Percentiles rank a stretch among this genome's conserved stretches.
These are phyloP conservation scores for Leptographium galeiforme DNA, from an alignment of 2,329 filamentous ascomycete genomes.

Conservation along the genomic window DNA sequence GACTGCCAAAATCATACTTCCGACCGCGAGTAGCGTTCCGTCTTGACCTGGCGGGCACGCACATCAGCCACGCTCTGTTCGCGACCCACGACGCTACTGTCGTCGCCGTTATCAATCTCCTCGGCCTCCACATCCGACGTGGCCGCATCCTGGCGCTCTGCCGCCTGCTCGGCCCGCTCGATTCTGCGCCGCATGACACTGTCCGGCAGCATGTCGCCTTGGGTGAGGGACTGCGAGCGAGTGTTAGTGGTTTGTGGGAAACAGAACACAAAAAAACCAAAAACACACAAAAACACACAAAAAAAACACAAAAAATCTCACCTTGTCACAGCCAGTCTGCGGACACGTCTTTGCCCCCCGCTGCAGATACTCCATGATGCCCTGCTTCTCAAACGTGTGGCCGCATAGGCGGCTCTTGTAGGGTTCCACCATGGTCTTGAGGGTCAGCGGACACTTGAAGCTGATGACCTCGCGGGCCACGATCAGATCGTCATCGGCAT, in stretches of 20 bases:
- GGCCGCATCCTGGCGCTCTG: conserved; percentile 27
- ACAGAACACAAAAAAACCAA: neutral
- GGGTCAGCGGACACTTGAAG: conserved; percentile 56
- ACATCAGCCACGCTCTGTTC: conserved; percentile 11
- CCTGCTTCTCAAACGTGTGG: conserved; percentile 57
- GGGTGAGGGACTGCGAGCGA: conserved; percentile 29
- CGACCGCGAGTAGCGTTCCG: conserved; percentile 10
- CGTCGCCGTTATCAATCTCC: conserved; percentile 19
- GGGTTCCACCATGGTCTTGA: conserved; percentile 51
- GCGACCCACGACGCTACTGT: neutral
- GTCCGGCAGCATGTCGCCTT: conserved; percentile 42
- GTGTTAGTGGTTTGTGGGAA: neutral
- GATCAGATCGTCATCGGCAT: conserved; percentile 58
- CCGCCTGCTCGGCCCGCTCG: conserved; percentile 34
- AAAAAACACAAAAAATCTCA: conserved; percentile 15
- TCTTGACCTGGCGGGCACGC: conserved; percentile 13
- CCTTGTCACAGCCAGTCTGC: conserved; percentile 48
- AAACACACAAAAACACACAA: neutral
- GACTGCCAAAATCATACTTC: conserved; percentile 1
- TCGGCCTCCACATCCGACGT: conserved; percentile 22
- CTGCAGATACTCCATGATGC: conserved; percentile 42
- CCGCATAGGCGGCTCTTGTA: conserved; percentile 54
- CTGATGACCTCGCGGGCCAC: conserved; percentile 50
- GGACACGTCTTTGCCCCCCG: conserved; percentile 40
- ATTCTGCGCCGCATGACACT: conserved; percentile 43